Conservation (phyloP, 129 eudicot species). For the Ambrosia trifida region DNA sequence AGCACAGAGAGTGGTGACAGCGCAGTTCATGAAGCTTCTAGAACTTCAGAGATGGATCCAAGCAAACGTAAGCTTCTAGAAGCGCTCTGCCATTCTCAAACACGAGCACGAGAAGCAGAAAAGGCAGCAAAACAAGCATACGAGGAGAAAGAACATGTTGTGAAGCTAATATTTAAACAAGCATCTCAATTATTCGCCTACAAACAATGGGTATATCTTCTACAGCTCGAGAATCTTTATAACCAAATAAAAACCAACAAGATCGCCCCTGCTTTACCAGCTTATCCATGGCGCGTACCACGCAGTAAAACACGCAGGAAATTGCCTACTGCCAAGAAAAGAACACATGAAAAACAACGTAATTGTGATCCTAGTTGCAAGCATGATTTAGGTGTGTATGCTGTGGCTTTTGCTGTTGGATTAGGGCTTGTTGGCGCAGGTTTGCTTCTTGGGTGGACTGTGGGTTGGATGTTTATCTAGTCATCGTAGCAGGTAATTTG, state of each 20-base stretch:
- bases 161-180: constrained; percentile 75
- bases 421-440: constrained; percentile 93
- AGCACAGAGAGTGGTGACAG: constrained; percentile 29
- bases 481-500: constrained; percentile 6
- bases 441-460: constrained; percentile 84
- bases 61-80: constrained; percentile 69
- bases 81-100: constrained; percentile 91
- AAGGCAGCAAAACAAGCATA: constrained; percentile 79
- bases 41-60: constrained; percentile 38
- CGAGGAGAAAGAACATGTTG: constrained; percentile 73
- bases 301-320: constrained; percentile 39
- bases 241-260: constrained; percentile 50
- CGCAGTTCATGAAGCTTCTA: constrained; percentile 28
- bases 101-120: constrained; percentile 97
- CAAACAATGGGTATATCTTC: constrained; percentile 84
- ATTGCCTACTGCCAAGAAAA: constrained; percentile 23
- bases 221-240: constrained; percentile 76
- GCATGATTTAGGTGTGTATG: constrained; percentile 49
- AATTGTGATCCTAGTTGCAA: constrained; percentile 24
- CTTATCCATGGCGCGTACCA: constrained; percentile 50
- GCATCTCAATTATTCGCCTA: constrained; percentile 85
- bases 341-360: constrained; percentile 40
- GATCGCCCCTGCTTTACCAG: constrained; percentile 40
- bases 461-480: constrained; percentile 78
- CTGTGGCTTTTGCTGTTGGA: constrained; percentile 78